A percentile compares a stretch with the other conserved stretches of the same genome.
Evolutionary conservation across 192 early-diverging fungal species (phyloP).

Genomic region (Entomortierella beljakovae): DNA sequence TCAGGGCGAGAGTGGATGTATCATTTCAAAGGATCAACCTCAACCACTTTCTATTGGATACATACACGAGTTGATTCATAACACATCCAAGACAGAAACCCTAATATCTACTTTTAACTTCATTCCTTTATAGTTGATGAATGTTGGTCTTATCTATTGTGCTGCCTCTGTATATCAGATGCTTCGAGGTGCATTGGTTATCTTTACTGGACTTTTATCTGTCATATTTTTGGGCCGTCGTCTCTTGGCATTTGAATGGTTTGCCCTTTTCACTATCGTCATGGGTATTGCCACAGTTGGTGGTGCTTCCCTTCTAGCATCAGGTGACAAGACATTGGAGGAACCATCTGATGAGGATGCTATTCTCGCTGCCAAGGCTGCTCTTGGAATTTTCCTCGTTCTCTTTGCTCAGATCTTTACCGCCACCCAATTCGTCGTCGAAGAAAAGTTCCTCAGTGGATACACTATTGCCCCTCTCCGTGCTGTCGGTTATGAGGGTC

Average conservation of each 20-base stretch:
- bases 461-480: conserved; percentile 88
- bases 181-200: conserved; percentile 95
- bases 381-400: conserved; percentile 86
- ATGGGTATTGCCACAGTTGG: conserved; percentile 93
- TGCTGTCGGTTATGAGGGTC: conserved; percentile 94
- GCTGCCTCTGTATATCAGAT: conserved; percentile 94
- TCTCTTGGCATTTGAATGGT: conserved; percentile 83
- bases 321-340: conserved; percentile 27
- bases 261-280: conserved; percentile 85
- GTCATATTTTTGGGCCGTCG: conserved; percentile 86
- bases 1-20: too few species aligned
- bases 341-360: conserved; percentile 41
- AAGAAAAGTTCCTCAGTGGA: conserved; percentile 89
- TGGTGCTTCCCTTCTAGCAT: conserved; percentile 63
- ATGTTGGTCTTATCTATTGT: conserved; percentile 94
- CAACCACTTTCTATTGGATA: too few species aligned
- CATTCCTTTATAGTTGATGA: conserved; percentile 79
- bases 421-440: conserved; percentile 95
- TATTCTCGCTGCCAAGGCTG: conserved; percentile 69
- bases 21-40: too few species aligned
- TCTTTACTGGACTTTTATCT: conserved; percentile 93
- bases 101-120: background rate
- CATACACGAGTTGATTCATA: background rate
- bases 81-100: background rate
- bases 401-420: conserved; percentile 94